Evolutionary conservation across 106 monocot genomes (phyloP).

Genomic region (Apostasia shenzhenica): DNA sequence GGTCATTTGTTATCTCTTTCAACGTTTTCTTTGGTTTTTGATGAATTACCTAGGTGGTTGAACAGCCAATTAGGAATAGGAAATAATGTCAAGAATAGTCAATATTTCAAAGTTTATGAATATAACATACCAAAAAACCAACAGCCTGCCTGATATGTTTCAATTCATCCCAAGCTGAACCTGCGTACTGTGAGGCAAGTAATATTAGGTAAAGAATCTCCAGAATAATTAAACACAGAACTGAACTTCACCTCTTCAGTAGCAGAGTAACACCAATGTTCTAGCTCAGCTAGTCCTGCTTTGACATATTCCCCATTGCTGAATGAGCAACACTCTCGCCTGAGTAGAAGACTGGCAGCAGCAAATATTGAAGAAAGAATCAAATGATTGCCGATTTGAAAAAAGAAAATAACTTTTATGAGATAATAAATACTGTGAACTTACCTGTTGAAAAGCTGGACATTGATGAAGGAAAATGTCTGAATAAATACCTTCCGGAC

Average conservation of each 20-base stretch:
- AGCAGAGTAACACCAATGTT: slow-evolving; percentile 66
- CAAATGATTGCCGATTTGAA: background rate
- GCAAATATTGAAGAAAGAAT: background rate
- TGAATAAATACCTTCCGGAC: slow-evolving; percentile 79
- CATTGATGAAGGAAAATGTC: slow-evolving; percentile 72
- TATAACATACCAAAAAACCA: slow-evolving; percentile 54
- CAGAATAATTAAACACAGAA: background rate
- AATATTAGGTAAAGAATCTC: background rate
- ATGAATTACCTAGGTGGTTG: slow-evolving; percentile 42
- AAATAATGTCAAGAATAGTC: background rate
- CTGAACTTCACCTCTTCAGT: slow-evolving; percentile 54
- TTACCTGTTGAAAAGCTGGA: slow-evolving; percentile 85
- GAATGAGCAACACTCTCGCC: slow-evolving; percentile 80
- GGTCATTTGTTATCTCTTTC: slow-evolving; percentile 68
- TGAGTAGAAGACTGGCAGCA: slow-evolving; percentile 44
- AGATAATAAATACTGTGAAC: background rate
- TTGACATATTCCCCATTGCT: slow-evolving; percentile 85
- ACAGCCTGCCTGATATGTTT: slow-evolving; percentile 77
- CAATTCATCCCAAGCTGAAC: slow-evolving; percentile 62
- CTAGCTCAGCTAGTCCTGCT: slow-evolving; percentile 68
- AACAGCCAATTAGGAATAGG: background rate
- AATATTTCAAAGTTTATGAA: background rate
- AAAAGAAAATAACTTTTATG: background rate
- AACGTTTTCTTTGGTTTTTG: slow-evolving; percentile 52
- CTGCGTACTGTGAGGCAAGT: slow-evolving; percentile 39